Conservation (phyloP, 2,329 filamentous ascomycete species). For the Apiospora pterosperma region DNA sequence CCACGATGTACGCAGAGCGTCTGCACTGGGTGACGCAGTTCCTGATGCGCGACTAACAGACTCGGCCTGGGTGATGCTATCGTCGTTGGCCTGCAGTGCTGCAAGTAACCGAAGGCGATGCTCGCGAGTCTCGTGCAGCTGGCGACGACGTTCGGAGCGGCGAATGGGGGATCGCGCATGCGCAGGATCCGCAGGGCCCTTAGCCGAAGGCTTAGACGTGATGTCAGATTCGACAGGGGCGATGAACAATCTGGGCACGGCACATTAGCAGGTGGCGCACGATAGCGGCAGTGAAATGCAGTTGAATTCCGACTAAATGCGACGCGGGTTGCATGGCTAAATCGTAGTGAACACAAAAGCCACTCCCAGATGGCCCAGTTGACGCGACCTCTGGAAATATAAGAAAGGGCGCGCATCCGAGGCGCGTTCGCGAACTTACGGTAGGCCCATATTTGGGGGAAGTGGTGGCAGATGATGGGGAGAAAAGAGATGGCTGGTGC, state of each 20-base stretch:
- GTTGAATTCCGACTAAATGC: background rate
- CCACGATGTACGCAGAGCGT: background rate
- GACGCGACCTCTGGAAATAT: background rate
- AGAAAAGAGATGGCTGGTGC: conserved; percentile 12
- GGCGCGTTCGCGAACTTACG: conserved; percentile 35
- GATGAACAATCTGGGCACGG: conserved; percentile 37
- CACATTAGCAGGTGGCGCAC: background rate
- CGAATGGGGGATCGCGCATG: conserved; percentile 38
- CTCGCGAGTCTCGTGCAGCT: conserved; percentile 26
- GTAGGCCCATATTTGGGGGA: conserved; percentile 39
- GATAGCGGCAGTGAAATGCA: background rate
- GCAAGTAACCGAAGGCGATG: conserved; percentile 26
- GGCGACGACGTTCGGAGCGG: conserved; percentile 27
- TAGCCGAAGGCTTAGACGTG: conserved; percentile 31
- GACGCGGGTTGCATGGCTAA: background rate
- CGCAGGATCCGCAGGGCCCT: conserved; percentile 19
- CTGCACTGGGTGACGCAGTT: background rate
- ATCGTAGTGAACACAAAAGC: background rate
- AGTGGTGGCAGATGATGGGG: background rate
- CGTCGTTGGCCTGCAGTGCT: conserved; percentile 15
- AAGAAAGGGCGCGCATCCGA: conserved; percentile 15
- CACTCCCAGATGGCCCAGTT: background rate
- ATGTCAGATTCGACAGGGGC: conserved; percentile 44
- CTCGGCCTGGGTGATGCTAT: background rate
- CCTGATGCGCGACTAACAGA: background rate